Conservation (phyloP, 768 basidiomycete species). For the Pisolithus tinctorius region DNA sequence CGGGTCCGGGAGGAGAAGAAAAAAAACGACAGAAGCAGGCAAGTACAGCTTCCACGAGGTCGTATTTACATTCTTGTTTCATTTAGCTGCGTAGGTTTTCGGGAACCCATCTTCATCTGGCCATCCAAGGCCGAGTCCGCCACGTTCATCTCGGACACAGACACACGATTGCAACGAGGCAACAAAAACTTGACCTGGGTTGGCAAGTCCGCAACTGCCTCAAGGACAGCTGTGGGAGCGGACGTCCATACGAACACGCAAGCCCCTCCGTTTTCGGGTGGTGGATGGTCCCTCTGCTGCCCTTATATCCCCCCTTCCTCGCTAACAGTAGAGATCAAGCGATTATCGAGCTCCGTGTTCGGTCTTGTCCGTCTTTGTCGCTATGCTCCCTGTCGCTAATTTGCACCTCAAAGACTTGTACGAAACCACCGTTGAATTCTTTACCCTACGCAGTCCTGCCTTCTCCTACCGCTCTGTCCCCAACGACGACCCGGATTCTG, state of each 20-base stretch:
- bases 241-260: slow-evolving; percentile 10
- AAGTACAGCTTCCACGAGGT: too few species aligned
- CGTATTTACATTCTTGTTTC: too few species aligned
- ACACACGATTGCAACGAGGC: slow-evolving; percentile 14
- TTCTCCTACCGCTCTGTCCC: slow-evolving; percentile 21
- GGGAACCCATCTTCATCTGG: not conserved
- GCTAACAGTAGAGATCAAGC: slow-evolving; percentile 13
- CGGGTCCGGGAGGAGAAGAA: not conserved
- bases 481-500: slow-evolving; percentile 21
- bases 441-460: slow-evolving; percentile 39
- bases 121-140: not conserved
- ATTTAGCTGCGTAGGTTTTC: not conserved
- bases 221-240: slow-evolving; percentile 10
- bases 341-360: slow-evolving; percentile 34
- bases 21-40: not conserved
- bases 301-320: slow-evolving; percentile 5
- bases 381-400: slow-evolving; percentile 42
- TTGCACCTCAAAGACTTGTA: slow-evolving; percentile 42
- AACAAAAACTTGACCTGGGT: slow-evolving; percentile 1
- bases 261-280: slow-evolving; percentile 9
- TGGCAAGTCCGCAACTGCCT: slow-evolving; percentile 2
- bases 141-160: slow-evolving; percentile 1
- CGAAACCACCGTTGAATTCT: slow-evolving; percentile 54
- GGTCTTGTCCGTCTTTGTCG: slow-evolving; percentile 29
- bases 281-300: not conserved